Evolutionary conservation across 768 basidiomycete genomes (phyloP), one percentile per base, ranked within the genome.

Genomic region (Macrolepiota albuminosa): DNA sequence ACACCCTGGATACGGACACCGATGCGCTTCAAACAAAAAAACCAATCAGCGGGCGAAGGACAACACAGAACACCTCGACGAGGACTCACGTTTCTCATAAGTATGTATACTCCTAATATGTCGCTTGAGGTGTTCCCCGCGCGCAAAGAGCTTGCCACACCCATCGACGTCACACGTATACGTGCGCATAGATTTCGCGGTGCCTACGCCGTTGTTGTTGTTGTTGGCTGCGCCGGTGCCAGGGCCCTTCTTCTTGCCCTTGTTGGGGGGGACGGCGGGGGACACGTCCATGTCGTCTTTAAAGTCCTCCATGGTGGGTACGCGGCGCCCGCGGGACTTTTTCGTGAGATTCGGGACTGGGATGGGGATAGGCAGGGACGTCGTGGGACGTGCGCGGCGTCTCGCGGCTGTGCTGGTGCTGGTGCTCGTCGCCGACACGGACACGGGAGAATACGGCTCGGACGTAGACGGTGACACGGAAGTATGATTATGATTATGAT

Each of bases 21-120:
- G 83, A 73, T 89, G 89, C 59, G 93, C 93, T 94, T 69, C 34
- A 61, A 36, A 52, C 29, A n/a, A n/a, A 29, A 29, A 29, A 29
- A 2, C 4, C 4, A n/a, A n/a, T 29, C 29, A 29, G 29, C 29
- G 29, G n/a, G n/a, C n/a, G n/a, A n/a, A n/a, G n/a, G n/a, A n/a
- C n/a, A n/a, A n/a, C n/a, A n/a, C n/a, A n/a, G n/a, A n/a, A n/a
- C n/a, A n/a, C n/a, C n/a, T n/a, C n/a, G n/a, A n/a, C n/a, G n/a
- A n/a, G n/a, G n/a, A n/a, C n/a, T n/a, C 64, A 93, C 91, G 88
- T 78, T 89, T 91, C 67, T 92, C 90, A 64, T 89, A 77, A 2
- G 91, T 92, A 71, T 94, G 91, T 52, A 94, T 87, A 56, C 85
- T 86, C 60, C 87, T 72, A 21, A 93, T 81, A 73, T 93, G 92